Percentiles rank a stretch among this genome's conserved stretches.
Conservation (phyloP, 768 basidiomycete species). For the Pleurotus eryngii region DNA sequence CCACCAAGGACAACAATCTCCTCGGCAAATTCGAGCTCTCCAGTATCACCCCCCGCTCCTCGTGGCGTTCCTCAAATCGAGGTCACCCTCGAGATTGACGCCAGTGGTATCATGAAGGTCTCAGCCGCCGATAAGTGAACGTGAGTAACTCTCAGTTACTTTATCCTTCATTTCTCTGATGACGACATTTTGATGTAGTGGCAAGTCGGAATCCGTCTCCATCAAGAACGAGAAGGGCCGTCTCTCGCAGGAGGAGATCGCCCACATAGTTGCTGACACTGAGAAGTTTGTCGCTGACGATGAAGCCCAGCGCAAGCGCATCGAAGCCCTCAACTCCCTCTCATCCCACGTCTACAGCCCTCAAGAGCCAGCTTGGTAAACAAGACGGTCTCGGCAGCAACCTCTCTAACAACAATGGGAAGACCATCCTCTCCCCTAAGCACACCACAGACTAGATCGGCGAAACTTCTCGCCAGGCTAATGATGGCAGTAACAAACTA, state of each 20-base stretch:
- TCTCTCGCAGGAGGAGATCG: constrained; percentile 85
- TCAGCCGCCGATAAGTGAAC: constrained; percentile 92
- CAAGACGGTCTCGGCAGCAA: constrained; percentile 91
- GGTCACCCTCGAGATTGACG: constrained; percentile 93
- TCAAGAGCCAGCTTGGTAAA: constrained; percentile 86
- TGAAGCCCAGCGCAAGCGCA: constrained; percentile 66
- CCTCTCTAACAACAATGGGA: constrained; percentile 76
- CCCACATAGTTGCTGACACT: constrained; percentile 92
- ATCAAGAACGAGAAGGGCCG: constrained; percentile 97
- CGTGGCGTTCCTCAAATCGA: constrained; percentile 97
- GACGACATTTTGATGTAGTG: constrained; percentile 36
- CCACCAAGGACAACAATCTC: constrained; percentile 98
- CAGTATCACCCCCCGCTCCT: constrained; percentile 89
- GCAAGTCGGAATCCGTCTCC: constrained; percentile 85
- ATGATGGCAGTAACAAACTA: too few species aligned
- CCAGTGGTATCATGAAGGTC: constrained; percentile 95
- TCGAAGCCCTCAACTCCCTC: constrained; percentile 80
- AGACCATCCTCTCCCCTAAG: constrained; percentile 78
- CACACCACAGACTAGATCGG: constrained; percentile 93
- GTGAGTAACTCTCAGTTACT: constrained; percentile 35
- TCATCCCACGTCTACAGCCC: constrained; percentile 78
- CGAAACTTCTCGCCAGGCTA: constrained; percentile 24
- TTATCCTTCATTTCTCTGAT: background rate
- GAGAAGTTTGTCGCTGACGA: constrained; percentile 84
- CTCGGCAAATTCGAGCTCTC: constrained; percentile 96